Base-by-base conservation (phyloP, 2,329 filamentous ascomycete species). In the Helotiales sp. region DNA sequence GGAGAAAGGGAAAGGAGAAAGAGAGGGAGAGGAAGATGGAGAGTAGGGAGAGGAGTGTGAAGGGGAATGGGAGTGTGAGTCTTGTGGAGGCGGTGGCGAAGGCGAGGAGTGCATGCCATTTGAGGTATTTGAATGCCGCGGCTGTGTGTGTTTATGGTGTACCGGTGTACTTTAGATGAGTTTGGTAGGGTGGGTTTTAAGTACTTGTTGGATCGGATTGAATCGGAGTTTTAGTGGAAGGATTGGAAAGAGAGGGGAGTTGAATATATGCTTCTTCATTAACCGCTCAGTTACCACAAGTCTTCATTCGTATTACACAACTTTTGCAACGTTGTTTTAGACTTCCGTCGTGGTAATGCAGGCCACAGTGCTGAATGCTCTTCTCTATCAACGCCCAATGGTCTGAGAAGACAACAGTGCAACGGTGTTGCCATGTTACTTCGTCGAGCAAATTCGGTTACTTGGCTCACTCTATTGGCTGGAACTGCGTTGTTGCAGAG, bases 111-210 rank as follows among this genome's bases (percentile, higher is more conserved):
- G 90, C 89, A n/a, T 98, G 96, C 80, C 89, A 92, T 73, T 87
- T 99, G 81, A 87, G 87, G 77, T 98, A 97, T 82, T 82, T 99
- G 73, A 99, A 97, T 75, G 96, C 93, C 0, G 96, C 95, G 11
- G 93, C 95, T 43, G 93, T 96, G 26, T 94, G 96, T 71, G 90
- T 98, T 62, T 99, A 98, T 82, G 96, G 96, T 17, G 91, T 99
- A 77, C 96, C 96, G 32, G 93, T 97, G 70, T 97, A 77, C 61
- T 71, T 77, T 45, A 70, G 69, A 64, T 74, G 66, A 73, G 61
- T 28, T 50, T 49, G 43, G n/a, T n/a, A 22, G 40, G 32, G 30
- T 20, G 26, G 26, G 22, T 58, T 54, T 32, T 22, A n/a, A 6
- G 17, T 61, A 6, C 6, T 11, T 57, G 24, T 34, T 50, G 61